A percentile compares a stretch with the other conserved stretches of the same genome.
phyloP scores from a whole-genome alignment of 208 protist species.

The Angomonas ambiguus region DNA sequence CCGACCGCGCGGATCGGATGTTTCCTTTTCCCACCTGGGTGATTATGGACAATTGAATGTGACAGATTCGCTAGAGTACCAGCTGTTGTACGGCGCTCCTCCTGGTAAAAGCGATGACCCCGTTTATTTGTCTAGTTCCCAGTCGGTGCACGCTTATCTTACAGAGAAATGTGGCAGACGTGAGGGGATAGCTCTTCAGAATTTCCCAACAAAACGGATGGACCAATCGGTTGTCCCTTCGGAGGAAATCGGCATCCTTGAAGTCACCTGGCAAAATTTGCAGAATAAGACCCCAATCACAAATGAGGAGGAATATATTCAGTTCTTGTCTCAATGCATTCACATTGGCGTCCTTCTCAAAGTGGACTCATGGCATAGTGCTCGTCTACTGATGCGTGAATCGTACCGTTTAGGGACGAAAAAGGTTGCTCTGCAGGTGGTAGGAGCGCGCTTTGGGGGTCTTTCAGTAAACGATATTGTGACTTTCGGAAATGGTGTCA shows the following conservation, averaged over 20 bases:
- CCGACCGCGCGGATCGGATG: conserved; percentile 70
- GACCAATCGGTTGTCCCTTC: conserved; percentile 26
- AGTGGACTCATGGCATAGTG: conserved; percentile 86
- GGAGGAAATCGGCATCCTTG: conserved; percentile 25
- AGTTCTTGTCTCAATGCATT: conserved; percentile 50
- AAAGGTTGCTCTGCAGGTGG: conserved; percentile 63
- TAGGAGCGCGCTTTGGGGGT: conserved; percentile 78
- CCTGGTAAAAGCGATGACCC: neutral
- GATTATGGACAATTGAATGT: conserved; percentile 80
- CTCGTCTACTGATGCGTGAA: conserved; percentile 73
- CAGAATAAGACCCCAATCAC: conserved; percentile 32
- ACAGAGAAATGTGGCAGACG: conserved; percentile 9
- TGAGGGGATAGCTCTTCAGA: conserved; percentile 5
- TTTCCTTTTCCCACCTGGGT: conserved; percentile 74
- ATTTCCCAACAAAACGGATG: conserved; percentile 20
- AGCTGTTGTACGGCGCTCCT: conserved; percentile 72
- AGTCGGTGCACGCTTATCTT: neutral
- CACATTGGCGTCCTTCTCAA: conserved; percentile 85
- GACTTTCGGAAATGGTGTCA: conserved; percentile 67
- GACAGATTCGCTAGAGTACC: conserved; percentile 57
- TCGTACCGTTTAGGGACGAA: conserved; percentile 56
- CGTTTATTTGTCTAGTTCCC: neutral
- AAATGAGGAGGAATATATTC: conserved; percentile 57
- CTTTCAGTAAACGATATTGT: conserved; percentile 61
- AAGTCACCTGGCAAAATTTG: conserved; percentile 45